Evolutionary conservation across 2,329 filamentous ascomycete genomes (phyloP), one percentile per base, ranked within the genome.

Genomic region (Emmonsiellopsis sp.): DNA sequence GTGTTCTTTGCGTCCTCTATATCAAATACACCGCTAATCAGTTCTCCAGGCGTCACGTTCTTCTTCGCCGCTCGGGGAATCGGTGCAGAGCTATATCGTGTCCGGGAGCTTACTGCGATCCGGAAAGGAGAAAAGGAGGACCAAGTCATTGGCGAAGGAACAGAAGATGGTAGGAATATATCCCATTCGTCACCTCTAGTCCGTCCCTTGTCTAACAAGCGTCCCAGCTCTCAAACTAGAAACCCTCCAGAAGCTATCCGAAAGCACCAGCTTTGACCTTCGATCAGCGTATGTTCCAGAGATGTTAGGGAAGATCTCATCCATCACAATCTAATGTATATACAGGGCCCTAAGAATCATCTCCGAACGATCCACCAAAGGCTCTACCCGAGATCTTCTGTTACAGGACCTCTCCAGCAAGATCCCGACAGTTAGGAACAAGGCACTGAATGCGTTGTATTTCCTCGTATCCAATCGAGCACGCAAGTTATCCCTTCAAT

Each of bases 91-190:
- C 66, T 73, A 30, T 64, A 65, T 51, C 67, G 63, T 54, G 67
- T 73, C 30, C 65, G 65, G 50, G 64, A 70, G 51, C 60, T 73
- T 58, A 71, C 85, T 58, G 79, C 84, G 67, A 80, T 93, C 63
- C 82, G 81, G 55, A 79, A 81, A 37, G 65, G 74, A 38, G 80
- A 83, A 55, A 82, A 82, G 37, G 84, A 85, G 65, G 81, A 85
- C 50, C 81, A 85, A 60, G 87, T 87, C 65, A 86, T 89, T 58
- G 86, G 83, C 11, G 84, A 89, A 66, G 82, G 86, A 26, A 87
- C 85, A 2, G 86, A 90, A 63, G 85, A 89, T 63, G 80, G 73
- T 73, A 61, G 32, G 55, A 52, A 43, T 55, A 26, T 45, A 11
- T 38, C 10, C 35, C 32, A 20, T 13, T 31, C 9, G 11, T 16